phyloP scores from a whole-genome alignment of 2,329 filamentous ascomycete species.

The Diaporthe humulicola region DNA sequence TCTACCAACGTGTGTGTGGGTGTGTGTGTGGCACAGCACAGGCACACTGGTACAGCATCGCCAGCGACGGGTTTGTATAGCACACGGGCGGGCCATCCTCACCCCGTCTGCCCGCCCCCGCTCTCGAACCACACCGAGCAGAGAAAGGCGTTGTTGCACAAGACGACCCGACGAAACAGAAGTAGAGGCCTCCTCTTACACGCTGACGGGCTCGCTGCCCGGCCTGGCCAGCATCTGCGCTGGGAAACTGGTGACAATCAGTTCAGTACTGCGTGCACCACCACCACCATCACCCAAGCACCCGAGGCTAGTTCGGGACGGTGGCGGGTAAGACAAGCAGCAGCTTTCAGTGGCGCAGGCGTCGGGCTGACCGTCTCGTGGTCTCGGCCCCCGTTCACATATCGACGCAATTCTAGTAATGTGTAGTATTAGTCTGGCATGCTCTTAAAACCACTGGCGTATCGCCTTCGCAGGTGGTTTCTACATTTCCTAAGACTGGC shows the following conservation, averaged over 20 bases:
- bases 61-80: slow-evolving; percentile 26
- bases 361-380: slow-evolving; percentile 12
- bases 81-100: slow-evolving; percentile 11
- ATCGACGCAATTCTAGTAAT: background rate
- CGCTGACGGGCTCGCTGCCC: background rate
- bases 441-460: background rate
- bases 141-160: slow-evolving; percentile 1
- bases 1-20: background rate
- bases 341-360: slow-evolving; percentile 10
- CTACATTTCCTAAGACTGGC: background rate
- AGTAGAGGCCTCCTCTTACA: slow-evolving; percentile 16
- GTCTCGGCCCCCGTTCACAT: slow-evolving; percentile 4
- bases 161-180: slow-evolving; percentile 7
- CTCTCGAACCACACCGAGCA: background rate
- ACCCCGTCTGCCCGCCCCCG: background rate
- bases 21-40: slow-evolving; percentile 25
- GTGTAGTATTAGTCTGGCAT: too few species aligned
- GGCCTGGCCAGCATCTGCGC: background rate
- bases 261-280: background rate
- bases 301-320: background rate
- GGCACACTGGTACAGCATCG: slow-evolving; percentile 14
- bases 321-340: slow-evolving; percentile 7
- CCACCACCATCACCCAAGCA: background rate
- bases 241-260: background rate
- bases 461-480: background rate